Percentiles rank a stretch among this genome's conserved stretches.
phyloP scores from a whole-genome alignment of 2,329 filamentous ascomycete species.

The Mycosphaerelloides madeirae region DNA sequence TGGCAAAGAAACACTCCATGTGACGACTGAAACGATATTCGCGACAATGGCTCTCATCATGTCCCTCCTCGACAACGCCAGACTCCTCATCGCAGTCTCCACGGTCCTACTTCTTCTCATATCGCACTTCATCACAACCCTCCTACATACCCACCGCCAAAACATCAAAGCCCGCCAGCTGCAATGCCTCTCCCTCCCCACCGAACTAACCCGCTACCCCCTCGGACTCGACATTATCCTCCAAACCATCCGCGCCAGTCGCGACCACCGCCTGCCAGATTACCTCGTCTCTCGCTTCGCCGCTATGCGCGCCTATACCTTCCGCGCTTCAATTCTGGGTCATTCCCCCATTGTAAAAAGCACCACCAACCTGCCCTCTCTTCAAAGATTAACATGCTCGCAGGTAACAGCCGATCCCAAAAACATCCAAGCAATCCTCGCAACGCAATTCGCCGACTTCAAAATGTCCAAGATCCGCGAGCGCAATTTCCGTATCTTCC shows the following conservation, averaged over 20 bases:
- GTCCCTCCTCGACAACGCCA: no score
- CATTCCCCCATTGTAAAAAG: no score
- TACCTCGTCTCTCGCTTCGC: constrained; percentile 7
- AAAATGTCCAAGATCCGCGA: constrained; percentile 4
- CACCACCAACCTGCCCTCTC: no score
- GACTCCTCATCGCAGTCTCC: no score
- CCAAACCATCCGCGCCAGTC: constrained; percentile 3
- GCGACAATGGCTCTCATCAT: no score
- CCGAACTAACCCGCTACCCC: constrained; percentile 4
- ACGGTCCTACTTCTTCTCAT: background rate
- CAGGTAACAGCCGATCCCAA: constrained; percentile 6
- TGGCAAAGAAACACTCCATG: no score
- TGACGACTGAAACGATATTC: no score
- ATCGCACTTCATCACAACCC: background rate
- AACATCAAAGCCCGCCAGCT: background rate
- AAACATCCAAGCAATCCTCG: constrained; percentile 12
- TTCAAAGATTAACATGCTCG: no score
- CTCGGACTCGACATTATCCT: constrained; percentile 5
- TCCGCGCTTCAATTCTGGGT: background rate
- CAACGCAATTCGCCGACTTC: constrained; percentile 9
- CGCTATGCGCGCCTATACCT: constrained; percentile 5
- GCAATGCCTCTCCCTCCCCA: constrained; percentile 1
- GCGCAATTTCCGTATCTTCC: constrained; percentile 4
- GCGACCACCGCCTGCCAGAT: constrained; percentile 4
- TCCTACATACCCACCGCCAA: background rate